These are phyloP conservation scores for Phytophthora sansomeana DNA, from an alignment of 352 stramenopile genomes.

Conservation along the genomic window DNA sequence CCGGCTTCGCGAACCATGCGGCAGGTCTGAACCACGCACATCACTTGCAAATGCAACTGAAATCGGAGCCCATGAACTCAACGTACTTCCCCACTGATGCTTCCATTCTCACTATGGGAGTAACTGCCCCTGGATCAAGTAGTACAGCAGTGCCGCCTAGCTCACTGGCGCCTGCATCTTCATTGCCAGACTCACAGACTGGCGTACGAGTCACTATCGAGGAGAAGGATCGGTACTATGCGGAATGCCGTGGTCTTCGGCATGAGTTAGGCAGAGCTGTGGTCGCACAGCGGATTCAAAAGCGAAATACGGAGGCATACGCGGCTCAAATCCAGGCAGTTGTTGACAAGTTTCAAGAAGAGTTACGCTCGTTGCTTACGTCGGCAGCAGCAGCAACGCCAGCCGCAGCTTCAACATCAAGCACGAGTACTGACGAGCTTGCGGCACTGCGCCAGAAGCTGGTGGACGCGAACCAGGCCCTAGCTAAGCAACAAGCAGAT, in stretches of 20 bases:
- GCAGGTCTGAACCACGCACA: conserved; percentile 32
- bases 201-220: conserved; percentile 57
- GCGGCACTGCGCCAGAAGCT: conserved; percentile 67
- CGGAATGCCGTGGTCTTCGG: conserved; percentile 68
- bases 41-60: conserved; percentile 55
- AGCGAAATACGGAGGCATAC: conserved; percentile 44
- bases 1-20: conserved; percentile 22
- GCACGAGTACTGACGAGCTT: conserved; percentile 54
- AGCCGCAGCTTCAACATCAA: conserved; percentile 1
- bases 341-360: conserved; percentile 63
- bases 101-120: conserved; percentile 65
- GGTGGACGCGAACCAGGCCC: conserved; percentile 67
- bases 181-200: conserved; percentile 31
- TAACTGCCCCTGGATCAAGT: conserved; percentile 26
- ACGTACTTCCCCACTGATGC: conserved; percentile 76
- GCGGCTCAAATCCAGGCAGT: conserved; percentile 61
- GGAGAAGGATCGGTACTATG: conserved; percentile 77
- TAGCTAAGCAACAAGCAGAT: conserved; percentile 70
- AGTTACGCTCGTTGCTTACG: conserved; percentile 56
- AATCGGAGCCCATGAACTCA: conserved; percentile 69
- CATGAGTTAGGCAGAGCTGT: conserved; percentile 66
- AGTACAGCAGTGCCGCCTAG: conserved; percentile 33
- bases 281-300: conserved; percentile 55
- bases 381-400: conserved; percentile 18
- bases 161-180: conserved; percentile 39